A percentile compares a stretch with the other conserved stretches of the same genome.
Evolutionary conservation across 805 yeast species (phyloP).

Genomic region (Brettanomyces custersianus): DNA sequence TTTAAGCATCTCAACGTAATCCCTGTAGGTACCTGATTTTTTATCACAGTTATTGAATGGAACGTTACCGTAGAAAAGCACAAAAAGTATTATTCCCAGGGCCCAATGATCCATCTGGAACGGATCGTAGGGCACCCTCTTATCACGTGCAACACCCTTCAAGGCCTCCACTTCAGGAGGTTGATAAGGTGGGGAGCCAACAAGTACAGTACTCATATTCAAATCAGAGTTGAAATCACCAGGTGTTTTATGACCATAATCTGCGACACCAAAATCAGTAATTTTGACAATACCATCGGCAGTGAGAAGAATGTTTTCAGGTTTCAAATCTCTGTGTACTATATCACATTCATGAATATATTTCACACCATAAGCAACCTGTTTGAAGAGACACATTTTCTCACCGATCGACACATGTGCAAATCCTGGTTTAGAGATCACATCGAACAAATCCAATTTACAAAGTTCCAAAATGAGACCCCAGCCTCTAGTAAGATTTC

Average conservation of each 20-base stretch:
- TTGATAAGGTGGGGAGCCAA: conserved; percentile 79
- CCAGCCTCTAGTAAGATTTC: conserved; percentile 60
- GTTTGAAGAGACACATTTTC: conserved; percentile 66
- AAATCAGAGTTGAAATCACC: conserved; percentile 41
- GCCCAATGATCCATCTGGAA: conserved; percentile 72
- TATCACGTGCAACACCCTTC: conserved; percentile 29
- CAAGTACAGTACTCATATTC: conserved; percentile 39
- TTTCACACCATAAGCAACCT: conserved; percentile 54
- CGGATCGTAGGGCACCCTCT: conserved; percentile 42
- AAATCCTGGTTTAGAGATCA: conserved; percentile 58
- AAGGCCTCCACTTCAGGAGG: conserved; percentile 68
- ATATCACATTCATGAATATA: conserved; percentile 68
- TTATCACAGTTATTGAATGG: conserved; percentile 52
- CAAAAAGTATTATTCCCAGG: conserved; percentile 61
- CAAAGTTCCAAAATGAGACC: conserved; percentile 68
- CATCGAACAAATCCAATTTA: conserved; percentile 46
- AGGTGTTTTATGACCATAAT: conserved; percentile 52
- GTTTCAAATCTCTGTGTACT: conserved; percentile 91
- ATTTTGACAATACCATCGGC: conserved; percentile 51
- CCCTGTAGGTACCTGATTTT: conserved; percentile 43
- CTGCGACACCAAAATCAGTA: conserved; percentile 92
- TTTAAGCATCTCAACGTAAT: conserved; percentile 34
- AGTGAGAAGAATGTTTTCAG: conserved; percentile 78
- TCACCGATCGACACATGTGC: conserved; percentile 39
- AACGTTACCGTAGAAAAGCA: conserved; percentile 46